phyloP scores from a whole-genome alignment of 148 eudicot species.

The Linanthus parryae region DNA sequence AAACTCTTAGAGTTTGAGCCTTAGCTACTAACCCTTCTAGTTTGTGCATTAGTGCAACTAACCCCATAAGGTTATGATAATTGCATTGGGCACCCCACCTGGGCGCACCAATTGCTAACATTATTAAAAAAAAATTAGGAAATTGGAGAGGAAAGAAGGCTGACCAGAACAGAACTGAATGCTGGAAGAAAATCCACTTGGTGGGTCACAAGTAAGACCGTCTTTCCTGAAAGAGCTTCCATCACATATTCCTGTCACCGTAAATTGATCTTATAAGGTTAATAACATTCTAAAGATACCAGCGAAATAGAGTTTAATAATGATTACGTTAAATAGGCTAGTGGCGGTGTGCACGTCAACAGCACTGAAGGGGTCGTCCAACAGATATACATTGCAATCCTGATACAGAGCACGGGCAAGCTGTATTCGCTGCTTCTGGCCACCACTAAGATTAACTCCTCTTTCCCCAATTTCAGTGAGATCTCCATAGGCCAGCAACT shows the following conservation, averaged over 20 bases:
- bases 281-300: background rate
- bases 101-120: no score
- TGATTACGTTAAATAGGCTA: constrained; percentile 16
- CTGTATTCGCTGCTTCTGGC: constrained; percentile 22
- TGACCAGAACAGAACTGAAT: constrained; percentile 13
- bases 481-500: constrained; percentile 20
- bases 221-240: constrained; percentile 19
- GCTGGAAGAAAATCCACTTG: constrained; percentile 25
- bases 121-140: background rate
- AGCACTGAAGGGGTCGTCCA: constrained; percentile 27
- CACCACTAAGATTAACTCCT: constrained; percentile 25
- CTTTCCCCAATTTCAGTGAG: constrained; percentile 20
- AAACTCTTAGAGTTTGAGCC: no score
- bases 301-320: background rate
- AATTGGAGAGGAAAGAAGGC: background rate
- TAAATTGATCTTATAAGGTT: background rate
- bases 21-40: no score
- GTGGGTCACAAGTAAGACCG: constrained; percentile 19
- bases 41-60: no score
- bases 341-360: constrained; percentile 24
- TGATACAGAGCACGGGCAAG: constrained; percentile 25
- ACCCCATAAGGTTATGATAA: no score
- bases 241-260: constrained; percentile 13
- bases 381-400: constrained; percentile 17
- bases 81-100: no score